A percentile compares a stretch with the other conserved stretches of the same genome.
Conservation (phyloP, 2,329 filamentous ascomycete species). For the Penicillium fuscoglaucum region DNA sequence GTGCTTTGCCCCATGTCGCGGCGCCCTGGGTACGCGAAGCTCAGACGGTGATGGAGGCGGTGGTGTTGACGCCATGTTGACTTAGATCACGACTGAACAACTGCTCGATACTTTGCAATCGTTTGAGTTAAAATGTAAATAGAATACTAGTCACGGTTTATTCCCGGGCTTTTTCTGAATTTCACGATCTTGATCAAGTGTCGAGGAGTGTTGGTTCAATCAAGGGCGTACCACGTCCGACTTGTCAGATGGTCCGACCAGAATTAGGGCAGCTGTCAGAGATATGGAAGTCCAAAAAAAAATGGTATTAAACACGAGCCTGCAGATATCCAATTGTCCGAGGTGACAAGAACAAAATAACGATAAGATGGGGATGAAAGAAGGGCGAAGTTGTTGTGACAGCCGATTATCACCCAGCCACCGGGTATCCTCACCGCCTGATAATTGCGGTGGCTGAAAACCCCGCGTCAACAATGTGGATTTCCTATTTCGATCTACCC, state of each 20-base stretch:
- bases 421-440: slow-evolving; percentile 21
- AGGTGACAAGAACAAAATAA: slow-evolving; percentile 8
- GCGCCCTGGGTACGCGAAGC: slow-evolving; percentile 46
- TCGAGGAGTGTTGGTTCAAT: slow-evolving; percentile 6
- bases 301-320: neutral
- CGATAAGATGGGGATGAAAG: slow-evolving; percentile 14
- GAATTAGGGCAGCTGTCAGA: neutral
- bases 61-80: slow-evolving; percentile 47
- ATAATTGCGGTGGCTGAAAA: slow-evolving; percentile 15
- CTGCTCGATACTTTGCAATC: neutral
- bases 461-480: slow-evolving; percentile 20
- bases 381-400: slow-evolving; percentile 22
- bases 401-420: slow-evolving; percentile 27
- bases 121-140: neutral
- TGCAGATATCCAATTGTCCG: slow-evolving; percentile 5
- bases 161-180: slow-evolving; percentile 3
- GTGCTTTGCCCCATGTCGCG: slow-evolving; percentile 48
- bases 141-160: neutral
- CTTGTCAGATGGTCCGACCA: neutral
- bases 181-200: neutral
- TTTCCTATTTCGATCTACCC: slow-evolving; percentile 14
- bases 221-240: slow-evolving; percentile 14
- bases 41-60: slow-evolving; percentile 39
- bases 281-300: neutral
- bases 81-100: neutral